Evolutionary conservation across 257 asterid genomes (phyloP).

Genomic region (Solanum chaucha): DNA sequence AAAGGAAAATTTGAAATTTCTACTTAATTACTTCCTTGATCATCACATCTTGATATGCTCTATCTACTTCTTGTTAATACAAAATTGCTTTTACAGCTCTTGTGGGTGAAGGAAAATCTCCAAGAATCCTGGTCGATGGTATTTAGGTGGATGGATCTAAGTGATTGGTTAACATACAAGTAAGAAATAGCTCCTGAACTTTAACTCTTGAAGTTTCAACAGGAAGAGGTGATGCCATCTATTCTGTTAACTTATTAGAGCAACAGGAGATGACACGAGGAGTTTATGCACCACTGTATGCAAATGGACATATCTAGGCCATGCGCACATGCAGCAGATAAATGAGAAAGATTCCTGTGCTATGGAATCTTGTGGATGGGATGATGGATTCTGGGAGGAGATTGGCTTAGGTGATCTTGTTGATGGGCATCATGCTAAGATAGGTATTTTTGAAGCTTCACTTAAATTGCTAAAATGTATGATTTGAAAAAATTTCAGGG

Average conservation of each 20-base stretch:
- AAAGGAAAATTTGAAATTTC: neutral
- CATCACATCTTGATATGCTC: slow-evolving; percentile 1
- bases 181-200: slow-evolving; percentile 11
- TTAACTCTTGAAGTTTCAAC: neutral
- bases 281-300: slow-evolving; percentile 96
- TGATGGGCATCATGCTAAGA: slow-evolving; percentile 92
- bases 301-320: slow-evolving; percentile 98
- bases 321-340: slow-evolving; percentile 89
- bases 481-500: neutral
- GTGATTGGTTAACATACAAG: slow-evolving; percentile 97
- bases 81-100: slow-evolving; percentile 47
- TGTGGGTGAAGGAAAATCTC: slow-evolving; percentile 96
- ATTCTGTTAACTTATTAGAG: slow-evolving; percentile 31
- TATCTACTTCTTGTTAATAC: slow-evolving; percentile 9
- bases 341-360: slow-evolving; percentile 60
- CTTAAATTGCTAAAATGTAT: slow-evolving; percentile 1
- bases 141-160: slow-evolving; percentile 95
- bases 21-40: neutral
- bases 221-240: neutral
- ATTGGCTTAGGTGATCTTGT: slow-evolving; percentile 93
- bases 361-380: slow-evolving; percentile 99
- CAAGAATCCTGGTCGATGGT: slow-evolving; percentile 90
- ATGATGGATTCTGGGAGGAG: slow-evolving; percentile 94
- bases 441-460: slow-evolving; percentile 37
- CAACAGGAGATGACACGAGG: slow-evolving; percentile 98